Conservation (phyloP, 148 eudicot genomes). For the Rhododendron vialii region DNA sequence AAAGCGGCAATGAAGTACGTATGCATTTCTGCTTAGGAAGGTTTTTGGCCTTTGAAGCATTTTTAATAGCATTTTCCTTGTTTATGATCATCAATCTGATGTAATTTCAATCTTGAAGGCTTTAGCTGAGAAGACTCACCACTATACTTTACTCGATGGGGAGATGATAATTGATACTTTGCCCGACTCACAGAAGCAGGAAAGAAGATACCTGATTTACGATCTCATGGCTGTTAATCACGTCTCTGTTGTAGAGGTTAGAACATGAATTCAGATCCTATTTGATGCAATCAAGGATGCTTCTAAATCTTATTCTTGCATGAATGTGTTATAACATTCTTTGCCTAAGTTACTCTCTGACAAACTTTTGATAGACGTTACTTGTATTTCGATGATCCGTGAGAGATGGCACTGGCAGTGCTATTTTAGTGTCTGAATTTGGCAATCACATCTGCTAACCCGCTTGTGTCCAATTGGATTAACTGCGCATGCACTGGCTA, state of each 20-base stretch:
- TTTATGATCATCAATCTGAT: conserved; percentile 14
- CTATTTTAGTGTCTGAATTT: not conserved
- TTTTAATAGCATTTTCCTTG: not conserved
- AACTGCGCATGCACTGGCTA: not conserved
- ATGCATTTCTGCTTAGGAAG: not conserved
- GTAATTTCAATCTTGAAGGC: conserved; percentile 27
- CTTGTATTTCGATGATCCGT: not conserved
- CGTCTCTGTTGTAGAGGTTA: conserved; percentile 71
- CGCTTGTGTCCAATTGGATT: not conserved
- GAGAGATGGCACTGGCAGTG: not conserved
- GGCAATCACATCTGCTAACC: not conserved
- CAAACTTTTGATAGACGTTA: not conserved
- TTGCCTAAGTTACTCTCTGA: not conserved
- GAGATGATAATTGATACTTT: conserved; percentile 93
- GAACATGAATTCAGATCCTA: not conserved
- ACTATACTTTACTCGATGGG: conserved; percentile 92
- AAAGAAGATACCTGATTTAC: conserved; percentile 92
- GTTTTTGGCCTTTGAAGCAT: not conserved
- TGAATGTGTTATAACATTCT: not conserved
- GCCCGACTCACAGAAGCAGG: conserved; percentile 73
- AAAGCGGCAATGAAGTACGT: conserved; percentile 61
- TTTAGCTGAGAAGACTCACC: conserved; percentile 57
- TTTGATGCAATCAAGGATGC: not conserved
- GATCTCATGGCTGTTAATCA: conserved; percentile 89
- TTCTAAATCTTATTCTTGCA: conserved; percentile 2